Base-by-base conservation (phyloP, 345 rosid genomes). In the Linum usitatissimum region DNA sequence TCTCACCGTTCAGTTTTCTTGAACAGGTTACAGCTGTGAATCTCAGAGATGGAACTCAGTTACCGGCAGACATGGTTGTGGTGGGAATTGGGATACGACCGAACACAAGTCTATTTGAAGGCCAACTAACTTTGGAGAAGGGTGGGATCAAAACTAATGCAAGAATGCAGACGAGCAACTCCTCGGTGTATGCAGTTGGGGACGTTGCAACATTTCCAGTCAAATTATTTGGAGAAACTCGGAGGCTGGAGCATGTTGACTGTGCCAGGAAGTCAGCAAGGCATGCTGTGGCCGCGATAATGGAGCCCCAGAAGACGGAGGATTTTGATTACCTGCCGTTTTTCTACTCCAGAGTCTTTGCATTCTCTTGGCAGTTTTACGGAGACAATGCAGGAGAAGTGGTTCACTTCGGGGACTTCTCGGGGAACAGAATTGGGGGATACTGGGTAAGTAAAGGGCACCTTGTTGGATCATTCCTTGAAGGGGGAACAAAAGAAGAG, bases 171-270 rank as follows among this genome's bases (percentile, higher is more conserved):
- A 77, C 99, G 7, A 93, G 94, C 82, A 84, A 83, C 77, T 76
- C 74, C 80, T 86, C 90, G 0, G 84, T 93, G 53, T 87, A 90
- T 49, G 99, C 96, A 30, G 84, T 90, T 30, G 96, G 99, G 23
- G 97, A 93, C 64, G 97, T 86, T 68, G 97, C 99, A 36, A 62
- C 94, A 15, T 90, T 93, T 68, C 97, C 94, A 9, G 92, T 93
- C 75, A 85, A 83, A 73, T 71, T 87, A 42, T 82, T 81, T 36
- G 84, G 89, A 1, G 96, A 88, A 73, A 84, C 69, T 63, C 83
- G 96, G 48, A 87, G 99, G 74, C 97, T 93, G 49, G 99, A 90
- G 83, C 99, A 90, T 53, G 97, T 93, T 15, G 99, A 87, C 76
- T 84, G 84, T 0, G 97, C 97, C 9, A 78, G 95, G 59, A 87